A percentile compares a stretch with the other conserved stretches of the same genome.
These are phyloP conservation scores for Candida endomychidarum DNA, from an alignment of 805 yeast genomes.

Conservation along the genomic window DNA sequence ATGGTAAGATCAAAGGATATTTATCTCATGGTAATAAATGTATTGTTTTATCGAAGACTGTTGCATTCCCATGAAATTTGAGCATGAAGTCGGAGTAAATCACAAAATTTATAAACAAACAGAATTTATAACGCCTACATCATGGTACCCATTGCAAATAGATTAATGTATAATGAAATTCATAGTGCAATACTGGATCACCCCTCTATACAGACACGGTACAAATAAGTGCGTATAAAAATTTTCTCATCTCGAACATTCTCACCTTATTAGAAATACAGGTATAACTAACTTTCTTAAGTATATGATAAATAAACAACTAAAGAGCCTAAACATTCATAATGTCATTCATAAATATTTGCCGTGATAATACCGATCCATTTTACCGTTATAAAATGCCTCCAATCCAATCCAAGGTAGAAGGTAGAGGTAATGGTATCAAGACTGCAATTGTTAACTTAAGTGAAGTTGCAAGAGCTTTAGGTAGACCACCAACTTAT, in stretches of 20 bases:
- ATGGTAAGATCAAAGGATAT: constrained; percentile 72
- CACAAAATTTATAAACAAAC: background rate
- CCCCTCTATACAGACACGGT: too few relatives aligned
- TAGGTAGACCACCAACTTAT: constrained; percentile 90
- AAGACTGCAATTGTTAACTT: constrained; percentile 91
- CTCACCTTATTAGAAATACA: too few relatives aligned
- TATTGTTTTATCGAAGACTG: constrained; percentile 70
- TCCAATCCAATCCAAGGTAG: constrained; percentile 92
- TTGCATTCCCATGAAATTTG: constrained; percentile 59
- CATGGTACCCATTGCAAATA: too few relatives aligned
- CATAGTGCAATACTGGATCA: too few relatives aligned
- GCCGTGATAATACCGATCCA: constrained; percentile 97
- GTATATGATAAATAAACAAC: constrained; percentile 10
- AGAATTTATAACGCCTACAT: too few relatives aligned
- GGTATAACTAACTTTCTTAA: background rate
- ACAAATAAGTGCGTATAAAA: too few relatives aligned
- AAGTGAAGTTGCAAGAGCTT: constrained; percentile 89
- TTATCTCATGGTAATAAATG: constrained; percentile 73
- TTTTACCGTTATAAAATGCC: constrained; percentile 99
- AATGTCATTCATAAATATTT: constrained; percentile 88
- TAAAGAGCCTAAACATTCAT: constrained; percentile 1
- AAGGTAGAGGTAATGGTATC: constrained; percentile 99
- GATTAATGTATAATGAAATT: background rate
- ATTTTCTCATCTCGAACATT: too few relatives aligned
- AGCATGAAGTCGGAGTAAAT: too few relatives aligned